Evolutionary conservation across 2,329 filamentous ascomycete species (phyloP).

Genomic region (Trichophyton verrucosum): DNA sequence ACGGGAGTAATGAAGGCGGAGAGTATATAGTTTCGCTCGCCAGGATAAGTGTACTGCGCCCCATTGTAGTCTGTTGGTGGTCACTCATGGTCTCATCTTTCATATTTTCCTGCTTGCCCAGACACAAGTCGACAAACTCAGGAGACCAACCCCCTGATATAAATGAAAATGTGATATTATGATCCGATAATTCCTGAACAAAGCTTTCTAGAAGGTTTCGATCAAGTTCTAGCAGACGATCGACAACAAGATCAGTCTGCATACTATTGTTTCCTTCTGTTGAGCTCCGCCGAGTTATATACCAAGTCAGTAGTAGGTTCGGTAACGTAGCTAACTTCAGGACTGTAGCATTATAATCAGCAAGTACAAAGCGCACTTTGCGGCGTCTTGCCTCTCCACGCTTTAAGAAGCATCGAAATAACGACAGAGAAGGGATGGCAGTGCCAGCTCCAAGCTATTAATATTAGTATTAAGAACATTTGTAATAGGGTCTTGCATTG

Average conservation of each 20-base stretch:
- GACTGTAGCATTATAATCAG: constrained; percentile 51
- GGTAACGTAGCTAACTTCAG: constrained; percentile 49
- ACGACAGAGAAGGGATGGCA: constrained; percentile 44
- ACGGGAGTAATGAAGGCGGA: constrained; percentile 41
- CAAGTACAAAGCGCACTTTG: constrained; percentile 42
- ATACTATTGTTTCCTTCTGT: background rate
- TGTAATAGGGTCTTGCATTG: too few species aligned
- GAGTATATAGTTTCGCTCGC: constrained; percentile 56
- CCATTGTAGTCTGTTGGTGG: constrained; percentile 13
- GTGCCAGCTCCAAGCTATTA: constrained; percentile 49
- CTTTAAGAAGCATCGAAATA: constrained; percentile 36
- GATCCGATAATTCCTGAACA: constrained; percentile 27
- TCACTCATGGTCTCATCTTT: constrained; percentile 12
- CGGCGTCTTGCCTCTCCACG: background rate
- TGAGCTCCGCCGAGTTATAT: background rate
- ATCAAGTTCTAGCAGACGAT: constrained; percentile 36
- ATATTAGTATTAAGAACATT: background rate
- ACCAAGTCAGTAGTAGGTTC: constrained; percentile 48
- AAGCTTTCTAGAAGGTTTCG: constrained; percentile 37
- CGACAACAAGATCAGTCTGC: constrained; percentile 15
- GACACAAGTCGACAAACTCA: constrained; percentile 31
- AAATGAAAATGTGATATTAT: constrained; percentile 40
- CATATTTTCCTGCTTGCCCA: constrained; percentile 19
- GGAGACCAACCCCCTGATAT: constrained; percentile 50
- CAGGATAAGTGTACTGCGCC: constrained; percentile 38